phyloP scores from a whole-genome alignment of 164 flowering plant species.

The Vitis vinifera region DNA sequence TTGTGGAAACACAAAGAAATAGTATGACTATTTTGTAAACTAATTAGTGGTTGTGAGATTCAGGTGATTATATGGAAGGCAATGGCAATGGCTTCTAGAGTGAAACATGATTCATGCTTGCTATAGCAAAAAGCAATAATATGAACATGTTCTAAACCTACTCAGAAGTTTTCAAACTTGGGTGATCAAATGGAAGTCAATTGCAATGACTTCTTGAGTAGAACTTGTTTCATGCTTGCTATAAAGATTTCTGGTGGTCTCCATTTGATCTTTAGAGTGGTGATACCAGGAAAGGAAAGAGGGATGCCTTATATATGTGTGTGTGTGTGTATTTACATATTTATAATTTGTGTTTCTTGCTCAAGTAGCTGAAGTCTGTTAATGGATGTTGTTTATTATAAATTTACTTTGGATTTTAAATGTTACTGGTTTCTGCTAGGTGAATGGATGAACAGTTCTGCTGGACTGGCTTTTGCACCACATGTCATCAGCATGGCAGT shows the following conservation, averaged over 20 bases:
- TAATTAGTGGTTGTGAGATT: too few species aligned
- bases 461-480: conserved; percentile 70
- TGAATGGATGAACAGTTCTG: conserved; percentile 73
- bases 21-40: too few species aligned
- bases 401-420: background rate
- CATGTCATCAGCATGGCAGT: conserved; percentile 49
- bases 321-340: too few species aligned
- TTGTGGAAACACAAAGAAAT: too few species aligned
- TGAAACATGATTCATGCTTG: too few species aligned
- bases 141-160: background rate
- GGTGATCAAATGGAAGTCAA: background rate
- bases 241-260: background rate
- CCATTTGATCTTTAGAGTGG: background rate
- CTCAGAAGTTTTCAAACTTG: background rate
- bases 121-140: too few species aligned
- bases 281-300: background rate
- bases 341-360: background rate
- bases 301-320: background rate
- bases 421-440: conserved; percentile 30
- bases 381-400: background rate
- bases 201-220: background rate
- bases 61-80: too few species aligned
- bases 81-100: too few species aligned
- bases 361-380: background rate
- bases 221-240: background rate